Evolutionary conservation across 2,329 filamentous ascomycete genomes (phyloP), one percentile per base, ranked within the genome.

Genomic region (Lomentospora prolificans): DNA sequence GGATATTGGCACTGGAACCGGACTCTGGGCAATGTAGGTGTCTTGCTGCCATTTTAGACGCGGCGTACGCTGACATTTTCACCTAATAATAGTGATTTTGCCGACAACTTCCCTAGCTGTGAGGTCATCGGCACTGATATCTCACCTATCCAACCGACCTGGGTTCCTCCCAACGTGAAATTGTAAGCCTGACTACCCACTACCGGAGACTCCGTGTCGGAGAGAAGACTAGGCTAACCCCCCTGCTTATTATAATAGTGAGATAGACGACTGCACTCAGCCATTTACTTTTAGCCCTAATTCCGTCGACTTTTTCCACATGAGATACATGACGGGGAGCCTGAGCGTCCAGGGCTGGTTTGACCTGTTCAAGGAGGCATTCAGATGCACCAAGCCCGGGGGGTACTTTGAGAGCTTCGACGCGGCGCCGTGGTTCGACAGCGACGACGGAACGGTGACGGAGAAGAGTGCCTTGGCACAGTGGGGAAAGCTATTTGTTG

Each of bases 231-330:
- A 70, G 70, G 52, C 27, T 9, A 28, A 59, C 58, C 12, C 44
- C 60, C 8, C n/a, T 14, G n/a, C n/a, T n/a, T n/a, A n/a, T n/a
- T n/a, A n/a, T n/a, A n/a, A 24, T 10, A 27, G 17, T 19, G 7
- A 1, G 1, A 3, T 0, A 60, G 59, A 62, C 50, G 69, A 67
- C 58, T 64, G 54, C 58, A 63, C 56, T 36, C 63, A 50, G 30
- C 61, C 64, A 0, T 84, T 81, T 80, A 70, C 79, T 0, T 64
- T 62, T 27, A 59, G 64, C 7, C 62, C 66, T 3, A 63, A 73
- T 36, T 62, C 73, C 60, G 75, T 84, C 61, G 81, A 85, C 66
- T 78, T 78, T 57, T 75, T 86, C 57, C 82, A 85, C 65, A 75
- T 79, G 2, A 75, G 78, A 4, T 63, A 80, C 61, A 75, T 50